Percentiles rank a stretch among this genome's conserved stretches.
phyloP scores from a whole-genome alignment of 2,329 filamentous ascomycete genomes.

The Apiospora hydei region DNA sequence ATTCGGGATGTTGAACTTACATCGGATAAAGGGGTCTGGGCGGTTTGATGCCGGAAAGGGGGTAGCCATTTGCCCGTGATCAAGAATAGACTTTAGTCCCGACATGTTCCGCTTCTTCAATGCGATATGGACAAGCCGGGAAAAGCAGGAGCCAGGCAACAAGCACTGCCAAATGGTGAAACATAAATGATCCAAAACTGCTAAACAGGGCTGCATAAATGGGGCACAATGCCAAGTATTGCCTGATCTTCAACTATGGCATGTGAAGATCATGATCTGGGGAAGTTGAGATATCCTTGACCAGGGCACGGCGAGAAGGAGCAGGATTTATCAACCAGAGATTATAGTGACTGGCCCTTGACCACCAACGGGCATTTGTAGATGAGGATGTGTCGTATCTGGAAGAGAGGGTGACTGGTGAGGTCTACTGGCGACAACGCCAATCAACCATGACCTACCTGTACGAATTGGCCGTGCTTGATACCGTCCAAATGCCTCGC shows the following conservation, averaged over 20 bases:
- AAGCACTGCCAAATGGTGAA: background rate
- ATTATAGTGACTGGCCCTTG: background rate
- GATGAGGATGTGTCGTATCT: background rate
- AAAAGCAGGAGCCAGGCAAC: background rate
- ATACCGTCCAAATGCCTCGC: background rate
- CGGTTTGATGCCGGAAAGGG: slow-evolving; percentile 1
- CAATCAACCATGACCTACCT: background rate
- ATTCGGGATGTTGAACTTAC: background rate
- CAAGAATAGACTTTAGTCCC: slow-evolving; percentile 2
- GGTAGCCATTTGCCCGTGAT: slow-evolving; percentile 9
- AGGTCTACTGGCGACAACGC: no score
- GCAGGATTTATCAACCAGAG: background rate
- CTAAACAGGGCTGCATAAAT: slow-evolving; percentile 5
- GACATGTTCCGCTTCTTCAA: slow-evolving; percentile 14
- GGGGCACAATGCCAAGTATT: background rate
- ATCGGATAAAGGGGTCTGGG: background rate
- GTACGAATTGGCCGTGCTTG: no score
- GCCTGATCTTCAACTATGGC: background rate
- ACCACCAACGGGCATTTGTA: background rate
- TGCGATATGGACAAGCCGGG: background rate
- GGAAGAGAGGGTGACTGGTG: background rate
- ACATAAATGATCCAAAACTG: background rate
- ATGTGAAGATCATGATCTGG: background rate
- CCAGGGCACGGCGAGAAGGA: background rate
- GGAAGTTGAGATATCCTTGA: background rate